A percentile compares a stretch with the other conserved stretches of the same genome.
Evolutionary conservation across 345 rosid species (phyloP).

Genomic region (Conringia planisiliqua): DNA sequence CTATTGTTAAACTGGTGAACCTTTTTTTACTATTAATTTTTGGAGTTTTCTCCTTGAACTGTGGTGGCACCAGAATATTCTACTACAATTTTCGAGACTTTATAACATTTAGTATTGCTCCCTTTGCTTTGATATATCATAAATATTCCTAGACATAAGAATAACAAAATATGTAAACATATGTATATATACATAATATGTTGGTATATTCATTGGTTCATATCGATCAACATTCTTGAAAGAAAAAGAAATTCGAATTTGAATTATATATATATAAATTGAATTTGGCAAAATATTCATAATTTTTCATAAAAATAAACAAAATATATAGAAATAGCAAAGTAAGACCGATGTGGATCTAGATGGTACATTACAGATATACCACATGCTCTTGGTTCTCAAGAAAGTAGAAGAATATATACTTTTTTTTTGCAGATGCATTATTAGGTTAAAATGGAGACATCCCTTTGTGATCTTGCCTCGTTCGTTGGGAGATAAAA

Average conservation of each 20-base stretch:
- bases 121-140: constrained; percentile 11
- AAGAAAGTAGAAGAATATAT: constrained; percentile 35
- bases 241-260: not conserved
- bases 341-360: constrained; percentile 40
- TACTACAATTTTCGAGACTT: constrained; percentile 57
- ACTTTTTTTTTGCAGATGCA: constrained; percentile 27
- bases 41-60: constrained; percentile 89
- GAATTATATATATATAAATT: not conserved
- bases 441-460: constrained; percentile 25
- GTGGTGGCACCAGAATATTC: constrained; percentile 90
- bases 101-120: constrained; percentile 1
- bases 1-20: constrained; percentile 1
- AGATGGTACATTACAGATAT: constrained; percentile 37
- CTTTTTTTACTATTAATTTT: constrained; percentile 43
- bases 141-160: constrained; percentile 3
- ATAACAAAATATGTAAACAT: not conserved
- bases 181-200: not conserved
- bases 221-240: not conserved
- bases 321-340: not conserved
- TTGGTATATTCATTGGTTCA: not conserved
- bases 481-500: constrained; percentile 11
- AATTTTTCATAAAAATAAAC: not conserved
- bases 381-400: constrained; percentile 42
- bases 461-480: constrained; percentile 18
- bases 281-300: not conserved